Percentiles rank a stretch among this genome's conserved stretches.
These are phyloP conservation scores for Boletales sp. DNA, from an alignment of 768 basidiomycete species.

Conservation along the genomic window DNA sequence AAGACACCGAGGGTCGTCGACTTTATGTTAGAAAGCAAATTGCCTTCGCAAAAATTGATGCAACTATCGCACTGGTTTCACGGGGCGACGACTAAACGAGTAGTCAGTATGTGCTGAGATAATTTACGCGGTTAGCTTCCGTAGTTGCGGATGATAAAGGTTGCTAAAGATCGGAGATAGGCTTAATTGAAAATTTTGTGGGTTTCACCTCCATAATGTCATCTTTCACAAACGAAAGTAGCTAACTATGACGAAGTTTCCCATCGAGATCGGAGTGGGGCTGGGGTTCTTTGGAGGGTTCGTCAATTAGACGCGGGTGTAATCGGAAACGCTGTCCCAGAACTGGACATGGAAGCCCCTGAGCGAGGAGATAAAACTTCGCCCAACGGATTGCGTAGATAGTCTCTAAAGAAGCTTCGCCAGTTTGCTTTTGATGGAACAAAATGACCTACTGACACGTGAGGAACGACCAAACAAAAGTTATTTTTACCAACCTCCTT, in stretches of 20 bases:
- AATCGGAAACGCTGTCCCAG: conserved; percentile 48
- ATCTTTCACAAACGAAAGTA: not conserved
- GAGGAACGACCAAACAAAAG: not conserved
- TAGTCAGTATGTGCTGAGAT: not conserved
- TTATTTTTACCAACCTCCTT: conserved; percentile 59
- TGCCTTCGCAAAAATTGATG: not conserved
- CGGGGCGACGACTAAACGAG: not conserved
- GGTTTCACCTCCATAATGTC: not conserved
- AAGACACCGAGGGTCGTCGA: not conserved
- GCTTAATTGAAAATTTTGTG: not conserved
- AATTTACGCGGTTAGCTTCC: not conserved
- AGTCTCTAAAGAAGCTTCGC: conserved; percentile 71
- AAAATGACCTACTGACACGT: conserved; percentile 60
- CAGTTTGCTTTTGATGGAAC: conserved; percentile 75
- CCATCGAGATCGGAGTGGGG: not conserved
- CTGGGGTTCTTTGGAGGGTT: not conserved
- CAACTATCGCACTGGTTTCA: not conserved
- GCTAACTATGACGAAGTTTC: conserved; percentile 3
- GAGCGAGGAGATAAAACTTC: conserved; percentile 44
- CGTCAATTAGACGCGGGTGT: conserved; percentile 8
- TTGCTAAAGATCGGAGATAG: not conserved
- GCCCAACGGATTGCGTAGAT: conserved; percentile 50
- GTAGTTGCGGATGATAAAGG: not conserved
- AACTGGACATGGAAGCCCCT: conserved; percentile 33
- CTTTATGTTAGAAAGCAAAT: not conserved